These are phyloP conservation scores for Lentinus tigrinus DNA, from an alignment of 768 basidiomycete genomes.

Conservation along the genomic window DNA sequence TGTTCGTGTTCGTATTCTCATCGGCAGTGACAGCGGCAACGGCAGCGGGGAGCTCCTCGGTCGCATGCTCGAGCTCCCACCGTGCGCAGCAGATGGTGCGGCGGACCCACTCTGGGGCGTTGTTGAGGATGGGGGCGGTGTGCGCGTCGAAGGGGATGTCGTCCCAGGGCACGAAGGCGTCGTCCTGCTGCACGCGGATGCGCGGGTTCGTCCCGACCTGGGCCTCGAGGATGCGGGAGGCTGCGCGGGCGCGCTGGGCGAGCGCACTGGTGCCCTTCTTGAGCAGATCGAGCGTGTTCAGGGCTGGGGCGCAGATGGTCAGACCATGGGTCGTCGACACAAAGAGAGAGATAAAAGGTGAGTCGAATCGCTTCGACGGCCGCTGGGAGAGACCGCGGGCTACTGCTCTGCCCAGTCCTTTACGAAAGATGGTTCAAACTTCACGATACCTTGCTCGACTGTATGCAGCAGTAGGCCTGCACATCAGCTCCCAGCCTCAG, in stretches of 20 bases:
- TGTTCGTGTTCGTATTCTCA: too few species aligned
- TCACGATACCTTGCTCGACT: too few species aligned
- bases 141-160: constrained; percentile 53
- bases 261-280: constrained; percentile 85
- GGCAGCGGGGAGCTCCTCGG: constrained; percentile 29
- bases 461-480: too few species aligned
- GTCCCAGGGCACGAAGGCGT: constrained; percentile 84
- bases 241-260: constrained; percentile 81
- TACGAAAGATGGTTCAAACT: too few species aligned
- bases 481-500: too few species aligned
- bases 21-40: too few species aligned
- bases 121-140: constrained; percentile 25
- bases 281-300: constrained; percentile 88
- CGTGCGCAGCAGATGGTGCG: constrained; percentile 80
- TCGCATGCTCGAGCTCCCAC: constrained; percentile 68
- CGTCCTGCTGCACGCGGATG: constrained; percentile 78
- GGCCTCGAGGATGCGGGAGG: constrained; percentile 85
- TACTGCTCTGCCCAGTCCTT: too few species aligned
- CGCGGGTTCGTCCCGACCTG: constrained; percentile 82
- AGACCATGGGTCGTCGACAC: background rate
- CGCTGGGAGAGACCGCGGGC: too few species aligned
- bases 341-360: too few species aligned
- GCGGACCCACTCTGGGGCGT: constrained; percentile 81
- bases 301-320: constrained; percentile 45
- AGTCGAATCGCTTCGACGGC: too few species aligned